Percentiles rank a stretch among this genome's conserved stretches.
Conservation (phyloP, 73 alveolate species). For the Uronychia setigera region DNA sequence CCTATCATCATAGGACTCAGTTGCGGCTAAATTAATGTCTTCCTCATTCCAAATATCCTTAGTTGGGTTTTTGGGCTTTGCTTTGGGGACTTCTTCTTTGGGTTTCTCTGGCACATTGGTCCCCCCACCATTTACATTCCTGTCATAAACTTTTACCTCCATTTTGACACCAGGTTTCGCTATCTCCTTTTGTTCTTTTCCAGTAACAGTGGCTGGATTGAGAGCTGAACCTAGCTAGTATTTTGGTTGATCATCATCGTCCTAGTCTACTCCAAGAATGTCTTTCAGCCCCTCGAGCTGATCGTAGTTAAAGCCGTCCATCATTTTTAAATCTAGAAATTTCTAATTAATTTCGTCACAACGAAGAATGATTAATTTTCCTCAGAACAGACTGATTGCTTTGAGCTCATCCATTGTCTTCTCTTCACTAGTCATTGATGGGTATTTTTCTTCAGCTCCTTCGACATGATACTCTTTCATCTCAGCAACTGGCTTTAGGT, state of each 20-base stretch:
- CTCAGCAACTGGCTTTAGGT: slow-evolving; percentile 76
- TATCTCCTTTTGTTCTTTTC: slow-evolving; percentile 72
- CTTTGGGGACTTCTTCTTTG: slow-evolving; percentile 26
- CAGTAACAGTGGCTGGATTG: slow-evolving; percentile 77
- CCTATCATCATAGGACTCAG: slow-evolving; percentile 79
- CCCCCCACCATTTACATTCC: slow-evolving; percentile 47
- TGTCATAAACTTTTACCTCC: slow-evolving; percentile 72
- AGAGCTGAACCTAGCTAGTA: slow-evolving; percentile 58
- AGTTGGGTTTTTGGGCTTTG: no score
- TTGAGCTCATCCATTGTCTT: slow-evolving; percentile 72
- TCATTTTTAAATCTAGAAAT: slow-evolving; percentile 5
- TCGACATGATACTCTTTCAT: slow-evolving; percentile 53
- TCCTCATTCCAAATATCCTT: slow-evolving; percentile 89
- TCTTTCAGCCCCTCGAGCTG: slow-evolving; percentile 1
- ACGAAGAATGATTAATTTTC: no score
- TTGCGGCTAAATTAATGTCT: slow-evolving; percentile 76
- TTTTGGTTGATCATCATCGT: slow-evolving; percentile 25
- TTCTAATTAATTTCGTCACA: no score
- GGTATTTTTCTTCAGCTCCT: slow-evolving; percentile 62
- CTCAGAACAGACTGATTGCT: slow-evolving; percentile 56
- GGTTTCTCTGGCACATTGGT: slow-evolving; percentile 7
- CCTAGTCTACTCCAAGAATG: slow-evolving; percentile 5
- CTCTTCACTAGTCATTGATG: slow-evolving; percentile 64
- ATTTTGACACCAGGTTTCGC: slow-evolving; percentile 88
- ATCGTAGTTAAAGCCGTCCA: not conserved